These are phyloP conservation scores for Epichloe amarillans DNA, from an alignment of 2,329 filamentous ascomycete genomes.

Conservation along the genomic window DNA sequence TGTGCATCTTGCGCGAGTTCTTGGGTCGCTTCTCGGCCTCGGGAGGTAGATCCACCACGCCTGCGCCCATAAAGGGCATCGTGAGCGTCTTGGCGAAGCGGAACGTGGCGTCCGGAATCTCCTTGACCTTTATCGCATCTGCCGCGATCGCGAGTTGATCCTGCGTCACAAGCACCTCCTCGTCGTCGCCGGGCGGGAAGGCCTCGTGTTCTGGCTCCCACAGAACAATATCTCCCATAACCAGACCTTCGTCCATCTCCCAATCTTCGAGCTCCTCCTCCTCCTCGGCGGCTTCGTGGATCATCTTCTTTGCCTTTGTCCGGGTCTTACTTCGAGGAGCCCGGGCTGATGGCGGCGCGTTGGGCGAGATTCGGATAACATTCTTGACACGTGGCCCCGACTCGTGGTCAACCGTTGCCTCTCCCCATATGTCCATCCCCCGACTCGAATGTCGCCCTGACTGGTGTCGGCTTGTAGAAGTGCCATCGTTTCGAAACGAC, in stretches of 20 bases:
- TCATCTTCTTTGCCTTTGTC: slow-evolving; percentile 16
- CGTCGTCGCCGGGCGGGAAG: slow-evolving; percentile 39
- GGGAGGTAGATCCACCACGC: slow-evolving; percentile 77
- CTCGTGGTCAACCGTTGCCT: slow-evolving; percentile 35
- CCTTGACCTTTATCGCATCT: slow-evolving; percentile 41
- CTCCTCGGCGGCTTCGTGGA: slow-evolving; percentile 27
- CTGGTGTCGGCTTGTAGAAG: slow-evolving; percentile 47
- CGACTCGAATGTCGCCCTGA: slow-evolving; percentile 67
- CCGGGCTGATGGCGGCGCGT: slow-evolving; percentile 25
- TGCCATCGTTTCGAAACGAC: slow-evolving; percentile 34
- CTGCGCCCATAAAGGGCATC: slow-evolving; percentile 75
- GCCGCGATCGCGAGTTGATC: slow-evolving; percentile 44
- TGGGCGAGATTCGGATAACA: slow-evolving; percentile 57
- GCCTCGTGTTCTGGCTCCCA: slow-evolving; percentile 48
- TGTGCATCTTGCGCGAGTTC: slow-evolving; percentile 91
- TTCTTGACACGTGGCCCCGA: slow-evolving; percentile 54
- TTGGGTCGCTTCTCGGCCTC: slow-evolving; percentile 77
- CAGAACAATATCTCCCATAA: slow-evolving; percentile 48
- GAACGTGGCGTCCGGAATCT: slow-evolving; percentile 58
- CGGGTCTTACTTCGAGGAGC: slow-evolving; percentile 17
- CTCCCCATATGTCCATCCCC: slow-evolving; percentile 76
- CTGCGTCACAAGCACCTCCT: slow-evolving; percentile 38
- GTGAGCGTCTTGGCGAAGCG: slow-evolving; percentile 80
- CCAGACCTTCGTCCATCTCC: slow-evolving; percentile 53
- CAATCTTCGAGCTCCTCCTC: slow-evolving; percentile 51